A percentile compares a stretch with the other conserved stretches of the same genome.
phyloP scores from a whole-genome alignment of 805 yeast genomes.

The Lipomyces spencermartinsiae region DNA sequence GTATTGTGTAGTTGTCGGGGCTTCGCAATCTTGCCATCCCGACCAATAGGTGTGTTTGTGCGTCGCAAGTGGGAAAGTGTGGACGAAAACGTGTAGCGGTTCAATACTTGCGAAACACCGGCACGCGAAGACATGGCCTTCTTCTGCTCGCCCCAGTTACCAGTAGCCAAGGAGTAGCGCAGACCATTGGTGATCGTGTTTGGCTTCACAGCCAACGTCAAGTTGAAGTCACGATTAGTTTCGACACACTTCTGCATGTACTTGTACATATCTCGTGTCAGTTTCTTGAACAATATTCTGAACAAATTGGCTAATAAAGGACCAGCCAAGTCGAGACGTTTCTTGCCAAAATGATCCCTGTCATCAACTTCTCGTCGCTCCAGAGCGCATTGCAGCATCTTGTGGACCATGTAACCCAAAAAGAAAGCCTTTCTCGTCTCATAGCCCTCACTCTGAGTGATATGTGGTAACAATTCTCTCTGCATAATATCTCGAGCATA shows the following conservation, averaged over 20 bases:
- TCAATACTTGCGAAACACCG: conserved; percentile 98
- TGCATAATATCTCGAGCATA: conserved; percentile 96
- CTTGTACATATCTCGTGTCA: conserved; percentile 95
- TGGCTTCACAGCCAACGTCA: conserved; percentile 95
- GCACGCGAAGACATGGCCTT: conserved; percentile 99
- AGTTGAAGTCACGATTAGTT: conserved; percentile 94
- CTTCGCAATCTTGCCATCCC: conserved; percentile 98
- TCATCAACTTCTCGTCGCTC: conserved; percentile 98
- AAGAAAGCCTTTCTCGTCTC: conserved; percentile 96
- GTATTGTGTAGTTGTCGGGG: conserved; percentile 99
- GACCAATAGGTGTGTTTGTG: conserved; percentile 98
- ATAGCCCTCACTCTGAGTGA: conserved; percentile 95
- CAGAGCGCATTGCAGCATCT: conserved; percentile 90
- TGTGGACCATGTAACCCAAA: conserved; percentile 96
- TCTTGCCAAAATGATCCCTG: conserved; percentile 99
- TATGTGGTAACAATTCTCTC: conserved; percentile 95
- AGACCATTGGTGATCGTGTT: conserved; percentile 97
- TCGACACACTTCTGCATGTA: conserved; percentile 99
- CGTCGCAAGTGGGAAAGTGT: conserved; percentile 98
- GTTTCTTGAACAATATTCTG: conserved; percentile 90
- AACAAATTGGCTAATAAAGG: conserved; percentile 94
- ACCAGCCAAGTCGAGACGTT: conserved; percentile 97
- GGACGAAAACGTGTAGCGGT: conserved; percentile 98
- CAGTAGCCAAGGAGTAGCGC: conserved; percentile 97
- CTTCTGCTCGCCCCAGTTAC: conserved; percentile 99